Evolutionary conservation across 106 monocot species (phyloP), one percentile per base, ranked within the genome.

Genomic region (Amphibolis antarctica): DNA sequence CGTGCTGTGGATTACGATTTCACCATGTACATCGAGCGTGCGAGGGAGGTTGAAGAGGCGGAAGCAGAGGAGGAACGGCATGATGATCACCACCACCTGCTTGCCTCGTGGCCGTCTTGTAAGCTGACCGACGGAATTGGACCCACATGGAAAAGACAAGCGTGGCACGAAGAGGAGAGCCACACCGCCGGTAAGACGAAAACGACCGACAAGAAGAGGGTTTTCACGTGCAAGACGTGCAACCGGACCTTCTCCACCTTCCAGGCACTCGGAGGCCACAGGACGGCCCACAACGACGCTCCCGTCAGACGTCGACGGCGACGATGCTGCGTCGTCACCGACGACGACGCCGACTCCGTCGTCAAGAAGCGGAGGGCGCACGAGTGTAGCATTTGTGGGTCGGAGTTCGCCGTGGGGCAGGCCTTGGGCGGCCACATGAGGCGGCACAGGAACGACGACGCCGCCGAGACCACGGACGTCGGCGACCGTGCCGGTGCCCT

Each of bases 391-490:
- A 29, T 59, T 18, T 59, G 58, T 59, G 28, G 28, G 28, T 1
- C 30, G 5, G 30, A 59, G 30, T 59, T 59, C 29, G 30, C 27
- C 1, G 58, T 28, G 10, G 58, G 58, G 15, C 58, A 59, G 30
- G 58, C 58, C 1, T 59, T 59, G 12, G 58, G 58, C 4, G 58
- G 58, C 15, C 58, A 59, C 29, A 59, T 59, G 58, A 59, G 58
- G 30, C 22, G 12, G 58, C 58, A 59, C 18, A 59, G 15, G 29
- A 59, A 59, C 15, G 12, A 12, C 3, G 24, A 17, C 30, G 6
- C 11, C 13, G 10, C 1, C 24, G 12, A 29, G 6, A 14, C 5
- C 3, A 28, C 12, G 13, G 10, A 0, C 3, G 17, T 3, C 13
- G 49, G 12, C 17, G 4, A 11, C 24, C 10, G 58, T 59, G 58